A percentile compares a stretch with the other conserved stretches of the same genome.
phyloP scores from a whole-genome alignment of 768 basidiomycete species.

The Imleria badia region DNA sequence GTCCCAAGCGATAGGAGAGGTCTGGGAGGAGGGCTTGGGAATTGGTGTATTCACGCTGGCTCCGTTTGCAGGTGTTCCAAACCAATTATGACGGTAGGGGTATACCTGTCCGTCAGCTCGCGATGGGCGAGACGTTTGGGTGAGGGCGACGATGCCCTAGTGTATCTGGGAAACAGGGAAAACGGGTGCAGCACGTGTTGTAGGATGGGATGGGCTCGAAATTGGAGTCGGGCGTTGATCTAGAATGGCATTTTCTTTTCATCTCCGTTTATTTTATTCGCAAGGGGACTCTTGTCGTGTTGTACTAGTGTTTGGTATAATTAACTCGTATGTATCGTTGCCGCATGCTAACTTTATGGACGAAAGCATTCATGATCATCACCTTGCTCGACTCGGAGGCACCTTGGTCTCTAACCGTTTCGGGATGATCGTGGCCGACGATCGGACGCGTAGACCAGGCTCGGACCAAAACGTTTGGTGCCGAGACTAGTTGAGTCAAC shows the following conservation, averaged over 20 bases:
- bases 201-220: neutral
- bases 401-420: no score
- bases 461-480: no score
- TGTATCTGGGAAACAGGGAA: neutral
- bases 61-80: slow-evolving; percentile 18
- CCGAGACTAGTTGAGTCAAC: no score
- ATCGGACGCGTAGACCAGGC: no score
- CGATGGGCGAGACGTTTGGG: slow-evolving; percentile 24
- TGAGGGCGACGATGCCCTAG: neutral
- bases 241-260: no score
- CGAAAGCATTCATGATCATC: no score
- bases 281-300: neutral
- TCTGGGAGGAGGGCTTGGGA: no score
- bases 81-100: slow-evolving; percentile 22
- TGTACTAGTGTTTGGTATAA: neutral
- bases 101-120: slow-evolving; percentile 27
- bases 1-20: no score
- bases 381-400: no score
- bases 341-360: neutral
- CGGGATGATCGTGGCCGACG: no score
- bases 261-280: neutral
- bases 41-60: neutral
- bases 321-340: neutral
- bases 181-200: neutral
- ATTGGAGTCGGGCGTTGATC: neutral